phyloP scores from a whole-genome alignment of 805 yeast genomes.

The Pachysolen tannophilus region DNA sequence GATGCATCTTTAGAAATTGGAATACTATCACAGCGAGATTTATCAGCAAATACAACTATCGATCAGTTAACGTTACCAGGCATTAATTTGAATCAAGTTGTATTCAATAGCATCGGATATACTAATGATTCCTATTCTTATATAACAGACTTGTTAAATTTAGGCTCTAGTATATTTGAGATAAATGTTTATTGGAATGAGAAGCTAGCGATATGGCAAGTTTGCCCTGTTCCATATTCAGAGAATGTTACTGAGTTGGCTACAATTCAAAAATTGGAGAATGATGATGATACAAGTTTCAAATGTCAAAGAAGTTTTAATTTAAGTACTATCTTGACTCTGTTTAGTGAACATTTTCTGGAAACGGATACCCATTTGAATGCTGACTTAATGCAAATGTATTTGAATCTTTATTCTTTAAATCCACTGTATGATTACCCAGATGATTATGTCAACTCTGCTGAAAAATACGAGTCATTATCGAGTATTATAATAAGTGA shows the following conservation, averaged over 20 bases:
- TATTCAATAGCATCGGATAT: conserved; percentile 26
- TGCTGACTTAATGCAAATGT: conserved; percentile 33
- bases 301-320: conserved; percentile 18
- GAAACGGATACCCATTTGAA: conserved; percentile 37
- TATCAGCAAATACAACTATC: conserved; percentile 29
- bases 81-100: conserved; percentile 22
- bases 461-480: conserved; percentile 18
- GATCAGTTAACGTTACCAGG: conserved; percentile 33
- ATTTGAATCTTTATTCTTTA: conserved; percentile 27
- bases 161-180: conserved; percentile 38
- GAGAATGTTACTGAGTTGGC: conserved; percentile 13
- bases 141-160: conserved; percentile 25
- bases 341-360: conserved; percentile 25
- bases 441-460: neutral
- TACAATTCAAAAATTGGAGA: conserved; percentile 4
- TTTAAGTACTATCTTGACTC: conserved; percentile 18
- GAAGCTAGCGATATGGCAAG: conserved; percentile 38
- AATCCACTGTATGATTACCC: conserved; percentile 4
- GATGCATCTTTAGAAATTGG: conserved; percentile 25
- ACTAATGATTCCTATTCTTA: conserved; percentile 20
- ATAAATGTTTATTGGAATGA: conserved; percentile 54
- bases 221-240: conserved; percentile 44
- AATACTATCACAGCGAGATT: conserved; percentile 39
- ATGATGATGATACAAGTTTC: conserved; percentile 11
- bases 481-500: conserved; percentile 13